A percentile compares a stretch with the other conserved stretches of the same genome.
These are phyloP conservation scores for Russula sp. DNA, from an alignment of 768 basidiomycete species.

Conservation along the genomic window DNA sequence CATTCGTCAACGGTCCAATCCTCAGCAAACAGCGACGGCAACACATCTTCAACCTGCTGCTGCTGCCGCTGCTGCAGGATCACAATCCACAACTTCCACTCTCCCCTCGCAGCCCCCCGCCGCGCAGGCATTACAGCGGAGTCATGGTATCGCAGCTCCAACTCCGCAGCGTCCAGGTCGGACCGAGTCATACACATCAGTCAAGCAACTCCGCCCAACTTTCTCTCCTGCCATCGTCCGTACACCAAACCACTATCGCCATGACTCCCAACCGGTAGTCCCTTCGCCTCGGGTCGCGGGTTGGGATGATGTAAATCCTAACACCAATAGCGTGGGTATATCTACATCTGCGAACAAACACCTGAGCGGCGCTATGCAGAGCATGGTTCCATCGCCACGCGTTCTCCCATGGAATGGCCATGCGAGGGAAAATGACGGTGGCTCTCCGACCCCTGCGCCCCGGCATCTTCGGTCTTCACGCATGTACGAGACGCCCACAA, in stretches of 20 bases:
- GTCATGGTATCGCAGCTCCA: slow-evolving; percentile 29
- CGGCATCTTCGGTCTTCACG: slow-evolving; percentile 12
- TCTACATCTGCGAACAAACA: slow-evolving; percentile 20
- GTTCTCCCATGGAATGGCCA: slow-evolving; percentile 18
- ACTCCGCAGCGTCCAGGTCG: slow-evolving; percentile 28
- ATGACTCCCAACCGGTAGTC: slow-evolving; percentile 23
- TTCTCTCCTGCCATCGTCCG: slow-evolving; percentile 69
- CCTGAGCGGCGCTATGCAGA: neutral
- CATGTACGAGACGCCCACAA: slow-evolving; percentile 11
- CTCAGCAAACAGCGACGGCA: slow-evolving; percentile 21
- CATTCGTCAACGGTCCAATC: slow-evolving; percentile 26
- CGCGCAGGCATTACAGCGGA: slow-evolving; percentile 15
- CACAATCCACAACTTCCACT: neutral
- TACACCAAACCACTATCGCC: slow-evolving; percentile 59
- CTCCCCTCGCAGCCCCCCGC: slow-evolving; percentile 9
- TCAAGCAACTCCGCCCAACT: slow-evolving; percentile 56
- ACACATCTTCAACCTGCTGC: slow-evolving; percentile 6
- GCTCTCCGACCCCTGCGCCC: slow-evolving; percentile 24
- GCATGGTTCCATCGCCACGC: slow-evolving; percentile 20
- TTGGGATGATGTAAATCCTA: slow-evolving; percentile 5
- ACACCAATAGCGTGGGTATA: slow-evolving; percentile 3
- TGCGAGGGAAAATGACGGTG: slow-evolving; percentile 10
- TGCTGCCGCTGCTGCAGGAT: neutral
- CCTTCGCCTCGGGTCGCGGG: slow-evolving; percentile 28
- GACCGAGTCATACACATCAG: slow-evolving; percentile 50